Conservation (phyloP, 2,329 filamentous ascomycete species). For the Emergomyces pasteurianus region DNA sequence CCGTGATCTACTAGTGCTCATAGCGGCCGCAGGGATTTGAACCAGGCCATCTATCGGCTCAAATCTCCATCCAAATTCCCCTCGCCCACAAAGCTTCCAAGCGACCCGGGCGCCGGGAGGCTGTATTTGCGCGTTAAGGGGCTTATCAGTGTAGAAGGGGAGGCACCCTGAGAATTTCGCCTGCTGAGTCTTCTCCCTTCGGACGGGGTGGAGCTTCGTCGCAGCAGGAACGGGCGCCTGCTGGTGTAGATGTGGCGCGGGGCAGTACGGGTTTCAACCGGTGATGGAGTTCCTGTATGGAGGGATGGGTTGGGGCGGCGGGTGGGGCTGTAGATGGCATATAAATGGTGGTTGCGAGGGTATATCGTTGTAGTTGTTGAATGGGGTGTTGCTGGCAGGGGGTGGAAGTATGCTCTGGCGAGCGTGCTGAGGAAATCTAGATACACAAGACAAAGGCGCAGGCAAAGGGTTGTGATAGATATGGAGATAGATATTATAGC, state of each 20-base stretch:
- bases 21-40: not conserved
- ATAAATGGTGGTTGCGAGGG: not conserved
- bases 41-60: not conserved
- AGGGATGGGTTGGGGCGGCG: not conserved
- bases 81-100: not conserved
- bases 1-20: not conserved
- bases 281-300: not conserved
- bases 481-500: not conserved
- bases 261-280: not conserved
- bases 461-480: not conserved
- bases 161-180: not conserved
- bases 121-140: not conserved
- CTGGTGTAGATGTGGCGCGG: not conserved
- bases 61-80: not conserved
- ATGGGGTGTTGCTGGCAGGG: not conserved
- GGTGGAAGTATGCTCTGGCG: not conserved
- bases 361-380: not conserved
- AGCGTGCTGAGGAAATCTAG: not conserved
- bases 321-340: not conserved
- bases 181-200: not conserved
- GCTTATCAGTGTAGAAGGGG: not conserved
- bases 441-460: not conserved
- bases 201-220: not conserved
- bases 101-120: not conserved
- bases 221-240: not conserved